Evolutionary conservation across 305 asterid species (phyloP), one percentile per base, ranked within the genome.

Genomic region (Fraxinus nigra): DNA sequence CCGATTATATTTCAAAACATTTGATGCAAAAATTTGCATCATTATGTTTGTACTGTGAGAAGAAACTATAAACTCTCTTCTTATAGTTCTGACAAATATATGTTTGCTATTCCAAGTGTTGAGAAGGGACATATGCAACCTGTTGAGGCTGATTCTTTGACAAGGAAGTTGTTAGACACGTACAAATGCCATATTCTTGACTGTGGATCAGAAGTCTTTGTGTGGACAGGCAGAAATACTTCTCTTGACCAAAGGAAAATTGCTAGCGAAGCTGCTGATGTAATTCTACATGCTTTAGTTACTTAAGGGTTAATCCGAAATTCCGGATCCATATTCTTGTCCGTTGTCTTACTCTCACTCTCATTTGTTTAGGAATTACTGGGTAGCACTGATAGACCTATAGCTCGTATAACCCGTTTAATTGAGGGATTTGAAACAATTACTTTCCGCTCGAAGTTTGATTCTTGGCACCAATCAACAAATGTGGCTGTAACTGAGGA

Each of bases 361-460:
- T 83, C 86, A 75, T 82, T 69, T 28, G 77, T 78, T 34, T 78
- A 95, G 99, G 98, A 95, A 85, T 83, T 91, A 48, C 85, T 93
- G 78, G 86, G 80, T 30, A 86, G 85, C 82, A 91, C 85, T 80
- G 96, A 89, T 85, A 88, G 93, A 85, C 82, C 92, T 51, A 87
- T 86, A 74, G 87, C 90, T 86, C 97, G 88, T 78, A 70, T 95
- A 81, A 84, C 88, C 84, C 91, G 97, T 72, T 88, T 95, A 84
- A 91, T 92, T 83, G 98, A 95, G 92, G 98, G 98, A 74, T 92
- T 89, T 78, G 98, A 97, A 91, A 92, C 98, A 26, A 95, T 93
- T 85, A 84, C 83, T 81, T 97, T 97, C 88, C 93, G 92, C 78
- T 92, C 93, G 10, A 93, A 92, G 89, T 97, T 97, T 81, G 97